Conservation (phyloP, 352 stramenopile species). For the Globisporangium middletonii region DNA sequence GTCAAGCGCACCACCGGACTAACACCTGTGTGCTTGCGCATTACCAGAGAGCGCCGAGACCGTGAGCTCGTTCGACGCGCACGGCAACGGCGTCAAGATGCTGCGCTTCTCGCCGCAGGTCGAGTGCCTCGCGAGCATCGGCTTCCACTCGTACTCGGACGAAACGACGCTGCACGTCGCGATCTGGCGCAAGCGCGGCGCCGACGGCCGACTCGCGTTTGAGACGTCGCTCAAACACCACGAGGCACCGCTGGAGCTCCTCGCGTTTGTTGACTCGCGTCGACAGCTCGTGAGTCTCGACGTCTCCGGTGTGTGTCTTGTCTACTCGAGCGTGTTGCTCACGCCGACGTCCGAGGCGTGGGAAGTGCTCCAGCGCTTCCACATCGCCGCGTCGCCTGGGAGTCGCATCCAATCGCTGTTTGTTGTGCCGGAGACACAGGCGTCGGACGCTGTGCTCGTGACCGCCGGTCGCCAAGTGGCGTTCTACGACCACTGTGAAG, state of each 20-base stretch:
- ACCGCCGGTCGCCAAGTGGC: slow-evolving; percentile 25
- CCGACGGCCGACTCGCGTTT: slow-evolving; percentile 17
- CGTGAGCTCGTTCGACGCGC: slow-evolving; percentile 44
- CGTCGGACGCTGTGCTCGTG: slow-evolving; percentile 52
- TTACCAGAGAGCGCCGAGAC: slow-evolving; percentile 30
- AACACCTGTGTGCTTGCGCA: background rate
- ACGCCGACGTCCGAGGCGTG: slow-evolving; percentile 39
- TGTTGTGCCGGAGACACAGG: slow-evolving; percentile 34
- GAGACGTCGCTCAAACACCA: slow-evolving; percentile 34
- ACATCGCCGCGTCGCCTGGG: slow-evolving; percentile 6
- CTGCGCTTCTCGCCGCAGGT: slow-evolving; percentile 39
- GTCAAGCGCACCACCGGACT: background rate
- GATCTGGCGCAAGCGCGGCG: slow-evolving; percentile 37
- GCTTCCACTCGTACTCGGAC: slow-evolving; percentile 57
- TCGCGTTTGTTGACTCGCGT: slow-evolving; percentile 52
- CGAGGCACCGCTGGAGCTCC: slow-evolving; percentile 29
- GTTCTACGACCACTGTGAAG: slow-evolving; percentile 61
- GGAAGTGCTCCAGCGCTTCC: slow-evolving; percentile 43
- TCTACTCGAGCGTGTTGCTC: slow-evolving; percentile 42
- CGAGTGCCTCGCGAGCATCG: slow-evolving; percentile 51
- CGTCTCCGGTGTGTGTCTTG: slow-evolving; percentile 27
- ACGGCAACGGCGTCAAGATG: slow-evolving; percentile 49
- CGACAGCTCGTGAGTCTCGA: slow-evolving; percentile 56
- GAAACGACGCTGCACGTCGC: slow-evolving; percentile 57
- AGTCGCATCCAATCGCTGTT: slow-evolving; percentile 14